A percentile compares a stretch with the other conserved stretches of the same genome.
These are phyloP conservation scores for Tetramitus jugosus DNA, from an alignment of 208 protist genomes.

Conservation along the genomic window DNA sequence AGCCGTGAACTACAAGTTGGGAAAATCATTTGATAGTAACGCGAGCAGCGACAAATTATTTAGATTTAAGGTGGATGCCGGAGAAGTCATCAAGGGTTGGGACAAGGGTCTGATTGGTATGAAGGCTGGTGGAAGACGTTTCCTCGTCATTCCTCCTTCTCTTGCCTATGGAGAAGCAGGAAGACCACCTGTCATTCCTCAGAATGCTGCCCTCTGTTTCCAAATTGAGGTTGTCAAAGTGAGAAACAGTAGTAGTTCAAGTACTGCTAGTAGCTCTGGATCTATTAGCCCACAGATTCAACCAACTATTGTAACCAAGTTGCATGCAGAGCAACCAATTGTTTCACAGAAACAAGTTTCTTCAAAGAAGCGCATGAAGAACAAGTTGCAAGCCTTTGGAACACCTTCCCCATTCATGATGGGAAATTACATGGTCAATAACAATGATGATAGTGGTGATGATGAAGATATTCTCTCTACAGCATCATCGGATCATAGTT, in stretches of 20 bases:
- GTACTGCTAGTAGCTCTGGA: too few species aligned
- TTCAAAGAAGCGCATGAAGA: too few species aligned
- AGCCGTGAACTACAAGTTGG: background rate
- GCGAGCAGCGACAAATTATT: background rate
- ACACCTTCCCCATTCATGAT: too few species aligned
- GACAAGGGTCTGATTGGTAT: conserved; percentile 23
- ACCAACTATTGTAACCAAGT: too few species aligned
- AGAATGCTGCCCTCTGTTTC: background rate
- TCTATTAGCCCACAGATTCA: too few species aligned
- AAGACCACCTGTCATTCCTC: background rate
- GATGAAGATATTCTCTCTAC: too few species aligned
- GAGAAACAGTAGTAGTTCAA: background rate
- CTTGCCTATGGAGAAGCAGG: conserved; percentile 22
- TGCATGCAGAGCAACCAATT: too few species aligned
- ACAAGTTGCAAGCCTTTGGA: too few species aligned
- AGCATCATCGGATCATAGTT: too few species aligned
- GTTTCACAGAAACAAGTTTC: too few species aligned
- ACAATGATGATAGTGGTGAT: too few species aligned
- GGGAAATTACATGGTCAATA: too few species aligned
- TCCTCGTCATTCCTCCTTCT: conserved; percentile 4
- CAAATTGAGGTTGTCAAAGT: conserved; percentile 25
- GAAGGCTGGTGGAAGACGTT: conserved; percentile 15
- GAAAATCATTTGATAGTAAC: conserved; percentile 1
- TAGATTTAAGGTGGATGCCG: conserved; percentile 22
- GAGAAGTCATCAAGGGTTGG: conserved; percentile 29